Base-by-base conservation (phyloP, 306 rosid genomes). In the Delonix regia region DNA sequence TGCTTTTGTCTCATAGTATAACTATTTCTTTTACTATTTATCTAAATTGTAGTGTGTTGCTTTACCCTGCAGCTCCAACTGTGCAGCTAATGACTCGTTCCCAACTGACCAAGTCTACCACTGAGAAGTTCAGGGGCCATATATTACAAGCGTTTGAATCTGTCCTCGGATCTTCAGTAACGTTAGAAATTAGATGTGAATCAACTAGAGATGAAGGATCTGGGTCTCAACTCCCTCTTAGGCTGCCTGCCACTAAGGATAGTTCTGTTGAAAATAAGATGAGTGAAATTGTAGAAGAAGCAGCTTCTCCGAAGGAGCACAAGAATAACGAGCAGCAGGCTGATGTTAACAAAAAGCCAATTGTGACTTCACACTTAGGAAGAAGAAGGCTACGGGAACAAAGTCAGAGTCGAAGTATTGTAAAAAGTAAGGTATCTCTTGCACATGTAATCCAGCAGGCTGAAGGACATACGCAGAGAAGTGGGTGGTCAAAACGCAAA, bases 361-460 rank as follows among this genome's bases (percentile, higher is more conserved):
- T 74, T 62, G 77, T 72, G 75, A 80, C 68, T 68, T 74, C 92
- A 4, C 80, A 84, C 59, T 68, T 77, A 22, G 53, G 42, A 67
- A 67, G 36, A 80, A 88, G 83, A 76, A 87, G 77, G 75, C 65
- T 86, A 30, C 86, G 94, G 81, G 88, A 87, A 77, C 89, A 77
- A 81, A 77, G 85, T 82, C 90, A 85, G 81, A 86, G 92, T 81
- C 94, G 77, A 84, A 96, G 99, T 82, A 79, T 96, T 48, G 99
- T 93, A 73, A 90, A 86, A 85, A 85, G 98, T 78, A 96, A 93
- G 87, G 97, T 96, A 63, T 96, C 99, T 66, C 98, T 96, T 74
- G 99, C 99, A 61, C 98, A 93, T 80, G 99, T 96, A 83, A 90
- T 96, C 85, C 99, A 96, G 88, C 98, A 91, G 76, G 96, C 94